A percentile compares a stretch with the other conserved stretches of the same genome.
These are phyloP conservation scores for Trypanosomatidae sp. DNA, from an alignment of 208 protist genomes.

Conservation along the genomic window DNA sequence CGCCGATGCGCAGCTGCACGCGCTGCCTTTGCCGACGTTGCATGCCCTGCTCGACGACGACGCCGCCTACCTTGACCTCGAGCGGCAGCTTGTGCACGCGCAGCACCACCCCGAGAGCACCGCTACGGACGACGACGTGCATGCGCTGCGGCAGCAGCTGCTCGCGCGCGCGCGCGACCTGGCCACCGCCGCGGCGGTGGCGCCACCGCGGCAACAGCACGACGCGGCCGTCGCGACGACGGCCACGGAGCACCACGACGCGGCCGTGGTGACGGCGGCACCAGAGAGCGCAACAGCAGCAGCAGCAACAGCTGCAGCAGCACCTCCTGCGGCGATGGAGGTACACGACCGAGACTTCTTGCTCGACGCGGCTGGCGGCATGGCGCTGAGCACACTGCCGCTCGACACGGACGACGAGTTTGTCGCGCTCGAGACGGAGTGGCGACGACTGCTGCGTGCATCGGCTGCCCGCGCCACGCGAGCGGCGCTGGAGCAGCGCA, in stretches of 20 bases:
- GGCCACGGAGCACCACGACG: not conserved
- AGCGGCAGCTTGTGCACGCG: constrained; percentile 45
- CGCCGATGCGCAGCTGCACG: constrained; percentile 48
- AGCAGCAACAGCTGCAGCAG: too few species aligned
- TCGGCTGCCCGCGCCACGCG: constrained; percentile 11
- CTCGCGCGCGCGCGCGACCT: constrained; percentile 57
- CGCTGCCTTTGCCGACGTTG: constrained; percentile 24
- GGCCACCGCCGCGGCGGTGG: constrained; percentile 11
- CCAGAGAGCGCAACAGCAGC: too few species aligned
- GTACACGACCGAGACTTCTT: constrained; percentile 41
- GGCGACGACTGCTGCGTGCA: constrained; percentile 20
- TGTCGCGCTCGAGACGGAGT: constrained; percentile 37
- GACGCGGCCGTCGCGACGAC: constrained; percentile 18
- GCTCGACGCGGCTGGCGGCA: constrained; percentile 49
- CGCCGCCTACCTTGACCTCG: constrained; percentile 27
- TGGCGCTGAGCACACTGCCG: constrained; percentile 37
- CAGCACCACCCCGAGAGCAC: constrained; percentile 44
- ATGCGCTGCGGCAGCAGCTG: constrained; percentile 35
- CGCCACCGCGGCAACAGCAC: not conserved
- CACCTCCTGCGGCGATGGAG: constrained; percentile 32
- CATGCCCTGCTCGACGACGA: constrained; percentile 39
- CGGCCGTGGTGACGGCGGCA: too few species aligned
- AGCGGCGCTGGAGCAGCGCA: constrained; percentile 11
- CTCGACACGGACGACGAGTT: constrained; percentile 43
- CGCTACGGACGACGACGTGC: constrained; percentile 2